A percentile compares a stretch with the other conserved stretches of the same genome.
Conservation (phyloP, 495 filamentous ascomycete species). For the Penicillium canescens region DNA sequence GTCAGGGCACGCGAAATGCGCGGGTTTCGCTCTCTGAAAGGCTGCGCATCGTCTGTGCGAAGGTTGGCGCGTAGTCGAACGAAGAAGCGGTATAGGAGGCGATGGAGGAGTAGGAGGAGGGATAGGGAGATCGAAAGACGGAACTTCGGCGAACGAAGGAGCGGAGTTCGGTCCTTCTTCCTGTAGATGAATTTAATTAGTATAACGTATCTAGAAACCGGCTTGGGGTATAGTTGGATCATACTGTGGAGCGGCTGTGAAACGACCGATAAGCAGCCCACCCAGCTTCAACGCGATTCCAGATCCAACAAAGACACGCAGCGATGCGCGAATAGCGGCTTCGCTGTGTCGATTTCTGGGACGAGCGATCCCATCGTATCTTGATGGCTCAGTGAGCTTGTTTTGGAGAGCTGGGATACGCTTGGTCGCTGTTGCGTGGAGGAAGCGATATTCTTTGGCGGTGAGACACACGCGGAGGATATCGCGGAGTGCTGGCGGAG, state of each 20-base stretch:
- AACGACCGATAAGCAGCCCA: conserved; percentile 52
- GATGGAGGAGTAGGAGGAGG: conserved; percentile 80
- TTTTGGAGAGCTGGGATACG: conserved; percentile 59
- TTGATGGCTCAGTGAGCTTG: conserved; percentile 59
- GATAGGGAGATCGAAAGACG: conserved; percentile 80
- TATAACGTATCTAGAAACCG: neutral
- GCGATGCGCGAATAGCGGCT: conserved; percentile 70
- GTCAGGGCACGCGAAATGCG: conserved; percentile 70
- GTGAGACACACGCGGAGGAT: conserved; percentile 81
- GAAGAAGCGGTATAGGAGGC: conserved; percentile 89
- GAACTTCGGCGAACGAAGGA: conserved; percentile 70
- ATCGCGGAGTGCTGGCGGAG: conserved; percentile 55
- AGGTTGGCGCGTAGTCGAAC: conserved; percentile 74
- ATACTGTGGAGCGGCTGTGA: conserved; percentile 40
- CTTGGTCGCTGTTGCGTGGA: conserved; percentile 76
- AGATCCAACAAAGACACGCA: conserved; percentile 74
- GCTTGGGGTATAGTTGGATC: neutral
- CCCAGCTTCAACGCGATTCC: conserved; percentile 69
- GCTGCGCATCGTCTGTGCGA: conserved; percentile 67
- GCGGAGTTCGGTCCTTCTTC: conserved; percentile 45
- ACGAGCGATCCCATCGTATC: conserved; percentile 51
- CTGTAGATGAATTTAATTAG: conserved; percentile 17
- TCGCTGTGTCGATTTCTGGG: conserved; percentile 72
- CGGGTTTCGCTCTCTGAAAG: conserved; percentile 83
- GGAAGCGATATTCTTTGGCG: conserved; percentile 77